These are phyloP conservation scores for Claviceps africana DNA, from an alignment of 2,329 filamentous ascomycete genomes.

Conservation along the genomic window DNA sequence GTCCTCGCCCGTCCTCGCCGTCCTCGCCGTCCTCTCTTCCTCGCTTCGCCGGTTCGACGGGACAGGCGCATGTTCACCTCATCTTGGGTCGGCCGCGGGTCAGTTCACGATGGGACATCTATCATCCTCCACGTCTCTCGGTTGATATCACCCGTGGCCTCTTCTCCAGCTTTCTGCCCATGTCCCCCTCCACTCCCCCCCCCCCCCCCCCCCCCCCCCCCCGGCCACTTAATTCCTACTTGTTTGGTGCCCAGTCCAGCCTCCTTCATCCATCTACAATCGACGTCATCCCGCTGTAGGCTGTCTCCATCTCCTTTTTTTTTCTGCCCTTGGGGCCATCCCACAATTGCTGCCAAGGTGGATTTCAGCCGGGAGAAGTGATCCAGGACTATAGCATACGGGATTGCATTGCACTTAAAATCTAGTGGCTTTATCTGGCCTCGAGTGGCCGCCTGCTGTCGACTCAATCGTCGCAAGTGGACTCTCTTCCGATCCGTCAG, in stretches of 20 bases:
- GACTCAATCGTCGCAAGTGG: conserved; percentile 4
- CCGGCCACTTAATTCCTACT: background rate
- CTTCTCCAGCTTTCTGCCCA: background rate
- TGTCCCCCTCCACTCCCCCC: too few relatives aligned
- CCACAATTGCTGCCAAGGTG: background rate
- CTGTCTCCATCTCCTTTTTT: background rate
- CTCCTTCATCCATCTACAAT: background rate
- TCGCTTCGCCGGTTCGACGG: background rate
- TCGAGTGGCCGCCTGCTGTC: background rate
- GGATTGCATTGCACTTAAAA: conserved; percentile 5
- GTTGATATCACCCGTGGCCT: background rate
- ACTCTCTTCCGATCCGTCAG: conserved; percentile 1
- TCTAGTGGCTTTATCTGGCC: conserved; percentile 3
- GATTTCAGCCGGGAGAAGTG: background rate
- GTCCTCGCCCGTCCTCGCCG: too few relatives aligned
- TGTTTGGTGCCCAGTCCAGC: background rate
- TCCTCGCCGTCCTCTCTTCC: too few relatives aligned
- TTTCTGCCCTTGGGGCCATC: background rate
- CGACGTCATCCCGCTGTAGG: conserved; percentile 1
- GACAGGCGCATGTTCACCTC: background rate
- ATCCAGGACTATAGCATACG: conserved; percentile 4
- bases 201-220: background rate
- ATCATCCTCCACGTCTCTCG: conserved; percentile 2
- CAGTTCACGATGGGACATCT: conserved; percentile 5
- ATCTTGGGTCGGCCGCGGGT: background rate